Evolutionary conservation across 192 early-diverging fungal species (phyloP), one percentile per base, ranked within the genome.

Genomic region (Podila epigama): DNA sequence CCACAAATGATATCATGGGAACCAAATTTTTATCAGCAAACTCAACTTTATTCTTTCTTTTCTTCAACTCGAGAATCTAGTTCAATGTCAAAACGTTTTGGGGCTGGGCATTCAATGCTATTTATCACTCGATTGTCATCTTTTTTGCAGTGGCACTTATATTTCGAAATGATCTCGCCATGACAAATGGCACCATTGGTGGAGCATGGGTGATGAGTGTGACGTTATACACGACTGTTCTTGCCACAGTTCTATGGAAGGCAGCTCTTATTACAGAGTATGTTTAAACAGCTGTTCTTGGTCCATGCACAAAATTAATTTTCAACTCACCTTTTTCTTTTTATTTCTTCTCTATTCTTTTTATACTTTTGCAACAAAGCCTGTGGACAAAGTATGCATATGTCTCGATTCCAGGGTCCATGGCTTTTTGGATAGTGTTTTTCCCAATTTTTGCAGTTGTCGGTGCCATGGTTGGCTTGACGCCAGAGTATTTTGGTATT

Each of bases 311-410:
- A 22, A 27, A 9, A 29, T 31, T 25, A n/a, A 12, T 59, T 32
- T 34, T 51, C 32, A 40, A 25, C 18, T 33, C 31, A 58, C 28
- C 16, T n/a, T 28, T 40, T 0, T 20, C 39, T 36, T 35, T 16
- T 71, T 6, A 61, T 33, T 44, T 62, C 29, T 44, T 52, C 35
- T 31, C 32, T 42, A 41, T 32, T 5, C n/a, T 18, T 28, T 22
- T 44, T 56, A 48, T 64, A 39, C 51, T 39, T 32, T 69, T n/a
- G n/a, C n/a, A n/a, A n/a, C n/a, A n/a, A n/a, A 92, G 90, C 63
- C 88, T 93, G 35, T 99, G 95, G 95, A 96, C 95, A 64, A 96
- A 95, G 60, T 98, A 96, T 72, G 97, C 97, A 0, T 91, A 90
- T 60, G 71, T 96, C 40, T 97, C 96, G 35, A 89, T 98, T 54